A percentile compares a stretch with the other conserved stretches of the same genome.
Conservation (phyloP, 345 rosid genomes). For the Euphorbia pulcherrima region DNA sequence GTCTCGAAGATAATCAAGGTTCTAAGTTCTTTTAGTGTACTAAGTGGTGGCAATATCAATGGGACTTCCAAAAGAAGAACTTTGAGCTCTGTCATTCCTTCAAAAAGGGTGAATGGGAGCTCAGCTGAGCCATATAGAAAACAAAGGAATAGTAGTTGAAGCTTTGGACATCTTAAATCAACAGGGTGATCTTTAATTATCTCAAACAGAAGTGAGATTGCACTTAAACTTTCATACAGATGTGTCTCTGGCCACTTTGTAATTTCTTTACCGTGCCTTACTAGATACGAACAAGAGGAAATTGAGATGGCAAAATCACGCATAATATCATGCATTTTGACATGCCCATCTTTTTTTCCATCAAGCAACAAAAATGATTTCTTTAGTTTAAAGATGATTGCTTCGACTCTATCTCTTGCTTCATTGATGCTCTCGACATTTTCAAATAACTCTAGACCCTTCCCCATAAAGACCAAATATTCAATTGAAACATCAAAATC, state of each 20-base stretch:
- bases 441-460: slow-evolving; percentile 11
- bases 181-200: neutral
- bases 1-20: neutral
- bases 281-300: neutral
- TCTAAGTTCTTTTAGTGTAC: slow-evolving; percentile 1
- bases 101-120: slow-evolving; percentile 18
- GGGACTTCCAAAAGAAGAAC: slow-evolving; percentile 15
- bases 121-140: accelerated
- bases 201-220: neutral
- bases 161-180: slow-evolving; percentile 15
- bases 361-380: neutral
- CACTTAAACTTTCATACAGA: slow-evolving; percentile 1
- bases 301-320: neutral
- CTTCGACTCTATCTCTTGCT: neutral
- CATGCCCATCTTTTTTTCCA: neutral
- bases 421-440: neutral
- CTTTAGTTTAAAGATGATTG: neutral
- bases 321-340: neutral
- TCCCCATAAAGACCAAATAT: slow-evolving; percentile 2
- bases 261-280: neutral
- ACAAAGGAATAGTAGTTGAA: neutral
- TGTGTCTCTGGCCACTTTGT: neutral
- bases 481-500: slow-evolving; percentile 10
- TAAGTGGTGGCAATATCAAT: slow-evolving; percentile 16
- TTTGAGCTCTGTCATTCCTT: slow-evolving; percentile 17